These are phyloP conservation scores for Calcarisporium arbuscula DNA, from an alignment of 2,329 filamentous ascomycete genomes.

Conservation along the genomic window DNA sequence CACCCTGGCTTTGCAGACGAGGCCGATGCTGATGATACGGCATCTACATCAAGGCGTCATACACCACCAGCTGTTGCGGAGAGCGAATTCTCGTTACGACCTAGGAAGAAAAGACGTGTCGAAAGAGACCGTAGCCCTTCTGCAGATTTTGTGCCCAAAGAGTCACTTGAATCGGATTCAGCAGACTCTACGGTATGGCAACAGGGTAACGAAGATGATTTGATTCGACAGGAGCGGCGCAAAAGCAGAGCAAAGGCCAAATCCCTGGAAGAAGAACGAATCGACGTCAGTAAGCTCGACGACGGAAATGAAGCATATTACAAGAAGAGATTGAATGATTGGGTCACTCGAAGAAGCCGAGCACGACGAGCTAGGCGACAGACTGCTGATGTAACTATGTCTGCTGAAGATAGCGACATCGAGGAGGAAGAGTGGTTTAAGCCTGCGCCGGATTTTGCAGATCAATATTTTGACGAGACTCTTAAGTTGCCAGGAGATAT, in stretches of 20 bases:
- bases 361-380: slow-evolving; percentile 34
- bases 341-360: slow-evolving; percentile 52
- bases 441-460: slow-evolving; percentile 75
- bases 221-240: slow-evolving; percentile 30
- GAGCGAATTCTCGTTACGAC: slow-evolving; percentile 51
- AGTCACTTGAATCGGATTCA: slow-evolving; percentile 24
- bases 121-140: slow-evolving; percentile 31
- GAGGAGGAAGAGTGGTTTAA: slow-evolving; percentile 68
- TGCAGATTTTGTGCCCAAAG: slow-evolving; percentile 39
- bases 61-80: slow-evolving; percentile 27
- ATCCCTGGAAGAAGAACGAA: slow-evolving; percentile 28
- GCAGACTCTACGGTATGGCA: slow-evolving; percentile 29
- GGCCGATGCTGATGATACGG: too few relatives aligned
- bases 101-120: slow-evolving; percentile 48
- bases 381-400: slow-evolving; percentile 24
- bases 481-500: slow-evolving; percentile 87
- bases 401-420: slow-evolving; percentile 35
- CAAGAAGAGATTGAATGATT: slow-evolving; percentile 65
- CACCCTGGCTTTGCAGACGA: slow-evolving; percentile 60
- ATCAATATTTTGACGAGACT: slow-evolving; percentile 67
- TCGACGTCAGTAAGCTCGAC: slow-evolving; percentile 60
- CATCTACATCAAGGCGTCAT: slow-evolving; percentile 1
- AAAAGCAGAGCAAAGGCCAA: slow-evolving; percentile 36
- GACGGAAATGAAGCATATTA: slow-evolving; percentile 86
- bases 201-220: slow-evolving; percentile 32